A percentile compares a stretch with the other conserved stretches of the same genome.
Conservation (phyloP, 768 basidiomycete species). For the Cystobasidium onofrii region DNA sequence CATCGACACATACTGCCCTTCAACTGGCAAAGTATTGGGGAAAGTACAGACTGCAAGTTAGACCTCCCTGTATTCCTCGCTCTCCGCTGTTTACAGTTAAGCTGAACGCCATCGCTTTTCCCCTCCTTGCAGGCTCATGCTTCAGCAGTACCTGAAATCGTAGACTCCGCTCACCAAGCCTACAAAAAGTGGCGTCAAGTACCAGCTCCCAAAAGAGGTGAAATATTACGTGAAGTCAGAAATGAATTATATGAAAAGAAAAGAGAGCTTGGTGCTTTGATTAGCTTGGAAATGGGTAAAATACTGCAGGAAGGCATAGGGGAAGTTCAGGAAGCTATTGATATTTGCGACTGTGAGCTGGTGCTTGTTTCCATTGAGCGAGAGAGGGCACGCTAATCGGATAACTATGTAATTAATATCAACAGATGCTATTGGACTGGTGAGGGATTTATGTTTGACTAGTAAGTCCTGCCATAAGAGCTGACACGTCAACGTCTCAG, state of each 20-base stretch:
- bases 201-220: conserved; percentile 80
- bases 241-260: conserved; percentile 58
- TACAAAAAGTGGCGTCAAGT: conserved; percentile 62
- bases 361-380: too few relatives aligned
- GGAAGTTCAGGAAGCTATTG: conserved; percentile 40
- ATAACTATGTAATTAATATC: too few relatives aligned
- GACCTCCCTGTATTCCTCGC: too few relatives aligned
- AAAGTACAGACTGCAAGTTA: conserved; percentile 14
- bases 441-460: not conserved
- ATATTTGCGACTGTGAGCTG: conserved; percentile 36
- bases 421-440: conserved; percentile 23
- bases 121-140: not conserved
- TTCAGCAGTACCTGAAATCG: conserved; percentile 3
- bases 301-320: conserved; percentile 34
- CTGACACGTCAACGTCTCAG: not conserved
- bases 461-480: too few relatives aligned
- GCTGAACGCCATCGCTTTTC: too few relatives aligned
- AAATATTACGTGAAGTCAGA: conserved; percentile 77
- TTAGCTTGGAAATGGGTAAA: conserved; percentile 65
- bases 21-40: conserved; percentile 13
- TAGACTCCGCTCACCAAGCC: conserved; percentile 67
- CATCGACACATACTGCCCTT: conserved; percentile 23
- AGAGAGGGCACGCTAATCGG: too few relatives aligned
- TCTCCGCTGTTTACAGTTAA: too few relatives aligned
- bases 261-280: conserved; percentile 67